phyloP scores from a whole-genome alignment of 1,139 yeast species.

The Torulaspora globosa region DNA sequence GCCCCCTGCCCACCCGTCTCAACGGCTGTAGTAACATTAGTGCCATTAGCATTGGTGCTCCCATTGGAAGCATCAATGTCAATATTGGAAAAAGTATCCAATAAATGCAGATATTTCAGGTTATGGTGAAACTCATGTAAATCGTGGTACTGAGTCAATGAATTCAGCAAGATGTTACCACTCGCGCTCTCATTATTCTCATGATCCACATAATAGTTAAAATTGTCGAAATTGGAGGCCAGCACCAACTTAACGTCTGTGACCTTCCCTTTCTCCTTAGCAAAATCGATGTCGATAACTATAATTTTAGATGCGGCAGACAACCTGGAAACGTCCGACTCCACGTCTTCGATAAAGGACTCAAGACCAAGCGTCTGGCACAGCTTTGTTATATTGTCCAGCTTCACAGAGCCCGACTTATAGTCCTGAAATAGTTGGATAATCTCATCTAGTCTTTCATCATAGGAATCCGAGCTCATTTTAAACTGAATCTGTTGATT shows the following conservation, averaged over 20 bases:
- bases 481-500: background rate
- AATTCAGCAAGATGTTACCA: conserved; percentile 32
- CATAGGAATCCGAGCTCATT: conserved; percentile 31
- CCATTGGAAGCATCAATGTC: conserved; percentile 24
- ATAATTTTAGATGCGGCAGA: conserved; percentile 39
- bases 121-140: conserved; percentile 34
- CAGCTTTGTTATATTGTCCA: conserved; percentile 36
- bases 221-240: conserved; percentile 38
- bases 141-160: conserved; percentile 29
- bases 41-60: conserved; percentile 10
- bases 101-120: conserved; percentile 30
- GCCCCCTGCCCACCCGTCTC: conserved; percentile 5
- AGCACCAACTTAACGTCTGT: conserved; percentile 37
- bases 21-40: conserved; percentile 6
- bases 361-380: conserved; percentile 37
- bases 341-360: conserved; percentile 36
- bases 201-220: conserved; percentile 31
- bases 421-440: conserved; percentile 33
- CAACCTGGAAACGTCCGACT: conserved; percentile 27
- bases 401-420: conserved; percentile 35
- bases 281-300: conserved; percentile 38
- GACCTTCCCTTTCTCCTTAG: conserved; percentile 26
- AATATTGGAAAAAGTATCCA: conserved; percentile 35
- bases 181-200: conserved; percentile 10
- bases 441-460: conserved; percentile 30